Base-by-base conservation (phyloP, 148 eudicot genomes). In the Rhododendron kiyosumense region DNA sequence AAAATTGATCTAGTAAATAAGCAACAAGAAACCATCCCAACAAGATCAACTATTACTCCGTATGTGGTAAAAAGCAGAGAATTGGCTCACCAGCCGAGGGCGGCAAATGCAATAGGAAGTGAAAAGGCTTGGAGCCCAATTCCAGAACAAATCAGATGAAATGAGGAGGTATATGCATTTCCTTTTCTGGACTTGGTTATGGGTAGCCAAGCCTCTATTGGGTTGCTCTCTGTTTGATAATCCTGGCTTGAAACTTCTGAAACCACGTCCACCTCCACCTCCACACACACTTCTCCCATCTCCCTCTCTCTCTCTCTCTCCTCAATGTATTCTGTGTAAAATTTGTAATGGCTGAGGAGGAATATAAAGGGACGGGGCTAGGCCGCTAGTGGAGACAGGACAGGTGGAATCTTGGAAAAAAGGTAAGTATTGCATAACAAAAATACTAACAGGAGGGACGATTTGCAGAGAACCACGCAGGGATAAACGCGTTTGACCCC, bases 201-300 rank as follows among this genome's bases (percentile, higher is more conserved):
- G 1, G 96, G 94, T 54, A 94, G 91, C 93, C 94, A 92, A 38
- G 79, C 85, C 17, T 93, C 93, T 13, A 30, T 22, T 52, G 88
- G 74, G 57, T 87, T 87, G 15, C 36, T 34, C 74, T 86, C 84
- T 41, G 57, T 41, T 15, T 77, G n/a, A 15, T 71, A 30, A 13
- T 71, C 38, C 17, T 26, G 52, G 57, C 12, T n/a, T 10, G 32
- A 14, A 36, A 32, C 52, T 3, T 54, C 26, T 28, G 83, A 30
- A 14, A n/a, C n/a, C n/a, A n/a, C n/a, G n/a, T n/a, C n/a, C n/a
- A n/a, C n/a, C n/a, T 26, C 7, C 18, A 26, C 22, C 45, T 41
- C 77, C 71, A 67, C 65, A 34, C 8, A 34, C 36, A 73, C 67
- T 32, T 74, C 85, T 71, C 34, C 85, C 74, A 83, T 32, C 20